phyloP scores from a whole-genome alignment of 176 grass and related monocot species.

The Raddia guianensis region DNA sequence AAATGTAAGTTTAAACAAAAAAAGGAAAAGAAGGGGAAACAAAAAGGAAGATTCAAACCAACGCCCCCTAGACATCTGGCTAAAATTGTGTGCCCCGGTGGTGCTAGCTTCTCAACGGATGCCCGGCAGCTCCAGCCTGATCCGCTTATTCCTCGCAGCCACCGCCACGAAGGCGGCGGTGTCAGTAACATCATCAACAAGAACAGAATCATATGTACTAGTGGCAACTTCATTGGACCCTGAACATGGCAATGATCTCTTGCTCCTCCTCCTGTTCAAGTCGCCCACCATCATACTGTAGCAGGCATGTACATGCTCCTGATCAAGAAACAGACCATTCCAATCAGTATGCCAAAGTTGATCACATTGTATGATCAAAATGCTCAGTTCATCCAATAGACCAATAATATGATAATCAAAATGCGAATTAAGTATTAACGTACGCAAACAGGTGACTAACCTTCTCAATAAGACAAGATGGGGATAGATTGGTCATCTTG shows the following conservation, averaged over 20 bases:
- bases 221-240: slow-evolving; percentile 42
- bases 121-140: slow-evolving; percentile 58
- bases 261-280: slow-evolving; percentile 49
- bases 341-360: slow-evolving; percentile 5
- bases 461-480: slow-evolving; percentile 66
- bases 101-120: slow-evolving; percentile 69
- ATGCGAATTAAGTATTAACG: background rate
- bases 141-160: slow-evolving; percentile 59
- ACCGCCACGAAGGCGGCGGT: slow-evolving; percentile 44
- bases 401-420: slow-evolving; percentile 15
- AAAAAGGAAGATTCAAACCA: slow-evolving; percentile 49
- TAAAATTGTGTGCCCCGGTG: slow-evolving; percentile 58
- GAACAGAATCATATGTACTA: slow-evolving; percentile 66
- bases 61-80: slow-evolving; percentile 66
- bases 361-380: background rate
- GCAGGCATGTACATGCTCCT: slow-evolving; percentile 74
- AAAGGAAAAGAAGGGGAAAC: slow-evolving; percentile 11
- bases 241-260: slow-evolving; percentile 64
- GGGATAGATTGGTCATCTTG: slow-evolving; percentile 56
- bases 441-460: slow-evolving; percentile 25
- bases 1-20: slow-evolving; percentile 31
- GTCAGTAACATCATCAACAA: slow-evolving; percentile 59
- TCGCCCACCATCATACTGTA: slow-evolving; percentile 62
- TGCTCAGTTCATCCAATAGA: slow-evolving; percentile 14
- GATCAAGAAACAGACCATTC: slow-evolving; percentile 42